phyloP scores from a whole-genome alignment of 441 rosid species.

The Flueggea neowawraea region DNA sequence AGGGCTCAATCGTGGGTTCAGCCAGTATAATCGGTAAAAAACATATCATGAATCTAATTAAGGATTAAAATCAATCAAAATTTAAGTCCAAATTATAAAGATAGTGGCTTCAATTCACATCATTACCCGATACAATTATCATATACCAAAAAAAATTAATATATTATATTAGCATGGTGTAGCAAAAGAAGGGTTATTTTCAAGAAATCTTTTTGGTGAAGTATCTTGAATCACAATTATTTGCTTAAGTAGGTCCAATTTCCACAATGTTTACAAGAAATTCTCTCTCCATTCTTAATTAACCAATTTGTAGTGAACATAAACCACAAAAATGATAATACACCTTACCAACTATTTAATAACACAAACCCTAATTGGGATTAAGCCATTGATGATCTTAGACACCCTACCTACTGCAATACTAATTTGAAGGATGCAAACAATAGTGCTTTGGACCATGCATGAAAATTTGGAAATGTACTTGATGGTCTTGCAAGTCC shows the following conservation, averaged over 20 bases:
- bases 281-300: no score
- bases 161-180: no score
- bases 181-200: constrained; percentile 9
- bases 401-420: neutral
- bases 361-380: neutral
- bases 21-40: neutral
- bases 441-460: neutral
- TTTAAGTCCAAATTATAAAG: neutral
- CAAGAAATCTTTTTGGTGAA: constrained; percentile 8
- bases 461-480: neutral
- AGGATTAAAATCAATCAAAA: constrained; percentile 5
- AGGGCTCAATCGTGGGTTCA: no score
- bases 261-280: neutral
- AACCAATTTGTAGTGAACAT: no score
- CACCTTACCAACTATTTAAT: constrained; percentile 13
- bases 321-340: constrained; percentile 6
- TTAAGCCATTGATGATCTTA: neutral
- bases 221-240: constrained; percentile 4
- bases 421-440: neutral
- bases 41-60: constrained; percentile 3
- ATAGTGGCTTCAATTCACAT: no score
- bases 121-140: no score
- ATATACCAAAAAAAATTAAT: no score
- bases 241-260: neutral
- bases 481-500: neutral